These are phyloP conservation scores for Fusarium palustre DNA, from an alignment of 2,329 filamentous ascomycete genomes.

Conservation along the genomic window DNA sequence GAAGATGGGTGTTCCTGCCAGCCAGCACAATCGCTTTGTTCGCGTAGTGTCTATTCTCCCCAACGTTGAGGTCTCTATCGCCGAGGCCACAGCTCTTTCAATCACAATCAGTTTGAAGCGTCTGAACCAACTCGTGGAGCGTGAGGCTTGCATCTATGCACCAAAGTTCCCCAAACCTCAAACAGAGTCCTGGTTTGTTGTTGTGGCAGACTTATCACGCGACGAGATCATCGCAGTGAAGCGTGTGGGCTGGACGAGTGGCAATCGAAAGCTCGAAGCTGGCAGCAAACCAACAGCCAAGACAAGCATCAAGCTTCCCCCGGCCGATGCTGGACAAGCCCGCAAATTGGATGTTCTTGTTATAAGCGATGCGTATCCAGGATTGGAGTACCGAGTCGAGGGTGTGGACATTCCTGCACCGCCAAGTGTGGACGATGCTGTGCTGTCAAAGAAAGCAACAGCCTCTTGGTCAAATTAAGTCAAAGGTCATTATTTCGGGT, in stretches of 20 bases:
- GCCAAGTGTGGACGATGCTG: constrained; percentile 62
- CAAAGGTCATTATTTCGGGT: not conserved
- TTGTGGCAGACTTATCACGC: constrained; percentile 73
- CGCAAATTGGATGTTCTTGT: constrained; percentile 79
- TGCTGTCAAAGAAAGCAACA: constrained; percentile 55
- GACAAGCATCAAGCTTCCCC: constrained; percentile 71
- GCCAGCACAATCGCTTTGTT: constrained; percentile 60
- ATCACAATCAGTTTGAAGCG: constrained; percentile 74
- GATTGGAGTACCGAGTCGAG: constrained; percentile 68
- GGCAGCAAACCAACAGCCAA: constrained; percentile 64
- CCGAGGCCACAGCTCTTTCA: constrained; percentile 70
- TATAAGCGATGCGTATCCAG: constrained; percentile 88
- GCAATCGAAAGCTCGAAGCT: constrained; percentile 50
- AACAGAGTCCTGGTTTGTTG: constrained; percentile 90
- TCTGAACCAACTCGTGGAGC: constrained; percentile 72
- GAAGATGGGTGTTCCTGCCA: constrained; percentile 62
- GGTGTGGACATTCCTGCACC: constrained; percentile 65
- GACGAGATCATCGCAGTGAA: constrained; percentile 90
- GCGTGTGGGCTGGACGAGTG: constrained; percentile 77
- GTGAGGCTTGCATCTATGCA: constrained; percentile 82
- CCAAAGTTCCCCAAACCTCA: constrained; percentile 94
- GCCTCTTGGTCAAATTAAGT: constrained; percentile 33
- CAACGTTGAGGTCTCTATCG: constrained; percentile 71
- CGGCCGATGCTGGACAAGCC: constrained; percentile 56
- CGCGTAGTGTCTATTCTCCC: constrained; percentile 77